A percentile compares a stretch with the other conserved stretches of the same genome.
These are phyloP conservation scores for Aspergillus conjunctus DNA, from an alignment of 495 filamentous ascomycete genomes.

Conservation along the genomic window DNA sequence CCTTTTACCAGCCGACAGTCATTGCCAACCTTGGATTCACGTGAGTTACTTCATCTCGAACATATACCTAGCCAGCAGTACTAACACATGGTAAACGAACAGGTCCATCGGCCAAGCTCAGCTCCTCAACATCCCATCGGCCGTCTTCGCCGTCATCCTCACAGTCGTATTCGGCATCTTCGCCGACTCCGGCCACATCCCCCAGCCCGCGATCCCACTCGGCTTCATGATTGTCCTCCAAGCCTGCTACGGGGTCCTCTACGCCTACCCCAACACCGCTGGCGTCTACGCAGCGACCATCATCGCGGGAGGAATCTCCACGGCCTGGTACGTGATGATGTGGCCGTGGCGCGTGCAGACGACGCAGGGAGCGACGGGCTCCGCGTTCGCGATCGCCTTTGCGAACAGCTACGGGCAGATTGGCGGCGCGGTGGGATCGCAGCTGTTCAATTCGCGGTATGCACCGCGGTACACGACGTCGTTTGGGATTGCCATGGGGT, in stretches of 20 bases:
- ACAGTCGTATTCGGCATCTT: slow-evolving; percentile 38
- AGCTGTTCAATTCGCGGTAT: slow-evolving; percentile 39
- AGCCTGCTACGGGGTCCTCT: slow-evolving; percentile 44
- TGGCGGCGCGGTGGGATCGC: slow-evolving; percentile 39
- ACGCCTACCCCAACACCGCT: slow-evolving; percentile 40
- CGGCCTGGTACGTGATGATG: slow-evolving; percentile 35
- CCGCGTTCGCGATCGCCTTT: slow-evolving; percentile 49
- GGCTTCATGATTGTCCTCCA: slow-evolving; percentile 43
- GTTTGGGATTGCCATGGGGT: slow-evolving; percentile 37
- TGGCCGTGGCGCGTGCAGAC: slow-evolving; percentile 47
- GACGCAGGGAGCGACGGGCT: slow-evolving; percentile 45
- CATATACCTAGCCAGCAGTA: background rate
- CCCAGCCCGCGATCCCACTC: slow-evolving; percentile 41
- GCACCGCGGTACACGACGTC: slow-evolving; percentile 35
- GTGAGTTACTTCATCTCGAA: slow-evolving; percentile 19
- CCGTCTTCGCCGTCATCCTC: slow-evolving; percentile 33
- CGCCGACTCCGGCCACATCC: slow-evolving; percentile 42
- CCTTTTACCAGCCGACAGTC: slow-evolving; percentile 48
- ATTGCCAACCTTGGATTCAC: slow-evolving; percentile 47
- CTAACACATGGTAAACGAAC: slow-evolving; percentile 8
- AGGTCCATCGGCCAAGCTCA: slow-evolving; percentile 37
- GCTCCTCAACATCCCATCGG: slow-evolving; percentile 39
- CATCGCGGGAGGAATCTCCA: slow-evolving; percentile 31
- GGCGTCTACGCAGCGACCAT: slow-evolving; percentile 44
- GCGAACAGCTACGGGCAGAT: slow-evolving; percentile 44